These are phyloP conservation scores for Pythium guiyangense DNA, from an alignment of 352 stramenopile genomes.

Conservation along the genomic window DNA sequence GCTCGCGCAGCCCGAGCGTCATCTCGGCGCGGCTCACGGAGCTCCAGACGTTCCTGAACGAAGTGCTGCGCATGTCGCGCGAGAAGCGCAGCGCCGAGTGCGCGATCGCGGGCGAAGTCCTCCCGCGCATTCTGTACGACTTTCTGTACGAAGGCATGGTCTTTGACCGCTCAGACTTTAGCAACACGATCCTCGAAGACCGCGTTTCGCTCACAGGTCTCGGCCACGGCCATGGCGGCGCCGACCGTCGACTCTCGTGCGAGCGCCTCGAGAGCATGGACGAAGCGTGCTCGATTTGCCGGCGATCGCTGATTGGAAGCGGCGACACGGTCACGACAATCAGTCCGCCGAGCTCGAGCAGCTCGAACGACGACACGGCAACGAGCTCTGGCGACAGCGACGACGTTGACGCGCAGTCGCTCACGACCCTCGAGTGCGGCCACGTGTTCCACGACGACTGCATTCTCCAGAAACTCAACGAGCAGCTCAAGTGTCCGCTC, in stretches of 20 bases:
- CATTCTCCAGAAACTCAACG: constrained; percentile 80
- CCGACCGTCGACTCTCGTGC: constrained; percentile 17
- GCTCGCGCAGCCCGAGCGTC: constrained; percentile 56
- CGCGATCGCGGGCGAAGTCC: constrained; percentile 40
- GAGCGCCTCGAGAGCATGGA: constrained; percentile 3
- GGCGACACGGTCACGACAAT: constrained; percentile 28
- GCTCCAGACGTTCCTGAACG: constrained; percentile 65
- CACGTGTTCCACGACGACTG: constrained; percentile 87
- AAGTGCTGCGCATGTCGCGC: constrained; percentile 53
- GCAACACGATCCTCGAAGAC: constrained; percentile 48
- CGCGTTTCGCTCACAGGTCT: constrained; percentile 31
- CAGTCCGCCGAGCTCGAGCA: constrained; percentile 22
- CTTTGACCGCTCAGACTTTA: constrained; percentile 65
- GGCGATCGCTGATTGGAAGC: constrained; percentile 24
- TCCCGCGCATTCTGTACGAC: constrained; percentile 70
- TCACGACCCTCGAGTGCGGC: constrained; percentile 75
- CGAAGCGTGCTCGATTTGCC: constrained; percentile 61
- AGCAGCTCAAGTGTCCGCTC: constrained; percentile 58
- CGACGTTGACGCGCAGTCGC: constrained; percentile 30
- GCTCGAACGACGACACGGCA: constrained; percentile 15
- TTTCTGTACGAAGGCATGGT: constrained; percentile 85
- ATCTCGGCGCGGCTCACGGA: constrained; percentile 54
- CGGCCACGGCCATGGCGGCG: constrained; percentile 19
- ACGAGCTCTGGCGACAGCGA: constrained; percentile 16
- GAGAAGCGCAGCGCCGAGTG: constrained; percentile 66